A percentile compares a stretch with the other conserved stretches of the same genome.
These are phyloP conservation scores for Pyrenochaeta sp. DNA, from an alignment of 2,329 filamentous ascomycete genomes.

Conservation along the genomic window DNA sequence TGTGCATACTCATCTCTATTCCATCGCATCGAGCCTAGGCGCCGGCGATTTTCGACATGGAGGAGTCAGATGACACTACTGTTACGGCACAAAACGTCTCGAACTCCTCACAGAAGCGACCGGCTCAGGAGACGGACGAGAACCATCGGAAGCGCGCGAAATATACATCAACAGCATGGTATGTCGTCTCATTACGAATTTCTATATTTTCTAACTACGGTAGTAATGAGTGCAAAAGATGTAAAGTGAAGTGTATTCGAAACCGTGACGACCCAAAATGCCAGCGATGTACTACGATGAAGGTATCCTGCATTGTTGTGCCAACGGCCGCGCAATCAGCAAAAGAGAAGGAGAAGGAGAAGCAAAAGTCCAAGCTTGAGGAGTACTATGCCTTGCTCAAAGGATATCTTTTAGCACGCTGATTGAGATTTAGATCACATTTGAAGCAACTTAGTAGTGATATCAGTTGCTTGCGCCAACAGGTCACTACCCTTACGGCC, in stretches of 20 bases:
- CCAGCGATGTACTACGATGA: conserved; percentile 24
- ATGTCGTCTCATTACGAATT: not conserved
- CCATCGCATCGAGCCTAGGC: not conserved
- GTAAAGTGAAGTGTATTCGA: conserved; percentile 26
- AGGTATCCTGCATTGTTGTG: conserved; percentile 17
- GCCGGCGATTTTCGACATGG: not conserved
- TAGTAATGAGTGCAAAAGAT: conserved; percentile 30
- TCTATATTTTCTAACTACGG: not conserved
- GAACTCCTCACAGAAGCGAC: conserved; percentile 21
- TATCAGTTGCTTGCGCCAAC: conserved; percentile 19
- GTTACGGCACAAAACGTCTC: conserved; percentile 1
- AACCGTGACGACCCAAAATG: conserved; percentile 16
- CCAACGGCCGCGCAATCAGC: conserved; percentile 16
- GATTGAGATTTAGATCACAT: conserved; percentile 2
- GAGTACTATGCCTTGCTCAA: too few relatives aligned
- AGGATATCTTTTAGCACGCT: not conserved
- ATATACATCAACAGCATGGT: conserved; percentile 30
- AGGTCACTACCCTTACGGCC: conserved; percentile 16
- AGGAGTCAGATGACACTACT: not conserved
- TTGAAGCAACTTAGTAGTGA: conserved; percentile 18
- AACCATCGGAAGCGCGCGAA: conserved; percentile 26
- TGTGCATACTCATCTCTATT: too few relatives aligned
- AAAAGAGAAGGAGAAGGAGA: conserved; percentile 16
- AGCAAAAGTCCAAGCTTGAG: conserved; percentile 4
- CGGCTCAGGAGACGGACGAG: conserved; percentile 13